Evolutionary conservation across 805 yeast genomes (phyloP).

Genomic region (Starmerella cellae): DNA sequence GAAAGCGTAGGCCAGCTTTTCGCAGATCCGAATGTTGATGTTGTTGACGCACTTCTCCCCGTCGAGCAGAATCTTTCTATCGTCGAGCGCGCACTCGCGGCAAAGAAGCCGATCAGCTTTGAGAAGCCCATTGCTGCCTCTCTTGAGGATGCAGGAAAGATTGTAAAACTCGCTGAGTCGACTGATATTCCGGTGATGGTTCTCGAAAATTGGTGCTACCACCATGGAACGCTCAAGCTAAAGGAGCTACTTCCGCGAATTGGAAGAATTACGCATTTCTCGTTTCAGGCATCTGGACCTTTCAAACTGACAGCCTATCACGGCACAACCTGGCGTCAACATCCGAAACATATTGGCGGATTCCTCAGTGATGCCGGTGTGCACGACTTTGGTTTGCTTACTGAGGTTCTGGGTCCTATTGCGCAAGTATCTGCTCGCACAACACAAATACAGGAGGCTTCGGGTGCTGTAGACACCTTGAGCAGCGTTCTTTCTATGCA

Average conservation of each 20-base stretch:
- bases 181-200: constrained; percentile 59
- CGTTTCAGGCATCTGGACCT: constrained; percentile 37
- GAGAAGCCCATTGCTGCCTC: constrained; percentile 92
- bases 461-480: constrained; percentile 73
- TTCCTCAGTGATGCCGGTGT: constrained; percentile 92
- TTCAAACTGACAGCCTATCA: constrained; percentile 38
- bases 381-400: constrained; percentile 79
- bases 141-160: constrained; percentile 63
- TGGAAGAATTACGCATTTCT: constrained; percentile 40
- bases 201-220: constrained; percentile 78
- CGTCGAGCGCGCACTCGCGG: constrained; percentile 54
- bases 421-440: constrained; percentile 62
- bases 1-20: constrained; percentile 53
- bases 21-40: constrained; percentile 52
- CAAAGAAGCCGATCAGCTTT: constrained; percentile 64
- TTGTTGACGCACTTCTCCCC: constrained; percentile 80
- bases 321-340: constrained; percentile 70
- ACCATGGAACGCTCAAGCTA: constrained; percentile 43
- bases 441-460: constrained; percentile 56
- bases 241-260: constrained; percentile 51
- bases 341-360: constrained; percentile 89
- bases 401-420: constrained; percentile 67
- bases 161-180: constrained; percentile 51
- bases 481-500: constrained; percentile 53
- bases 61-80: constrained; percentile 63